Base-by-base conservation (phyloP, 2,329 filamentous ascomycete species). In the Aspergillus aculeatinus region DNA sequence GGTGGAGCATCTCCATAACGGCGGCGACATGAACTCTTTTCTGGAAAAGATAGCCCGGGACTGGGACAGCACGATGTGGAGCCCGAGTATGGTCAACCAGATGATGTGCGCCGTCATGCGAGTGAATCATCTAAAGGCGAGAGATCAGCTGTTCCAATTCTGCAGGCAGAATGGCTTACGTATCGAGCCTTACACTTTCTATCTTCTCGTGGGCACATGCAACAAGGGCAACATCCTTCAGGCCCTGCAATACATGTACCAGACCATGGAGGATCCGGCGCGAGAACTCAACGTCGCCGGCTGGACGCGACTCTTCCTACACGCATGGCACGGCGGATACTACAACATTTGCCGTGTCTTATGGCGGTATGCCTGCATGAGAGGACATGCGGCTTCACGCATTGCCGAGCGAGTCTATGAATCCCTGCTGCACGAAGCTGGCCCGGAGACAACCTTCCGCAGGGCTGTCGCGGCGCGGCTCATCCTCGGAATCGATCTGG, bases 331-430 rank as follows among this genome's bases (percentile, higher is more conserved):
- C 21, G 62, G 60, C 49, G 68, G 68, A 23, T 64, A 69, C 39
- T 77, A 77, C 62, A 82, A 81, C 56, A 66, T 78, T 11, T 77
- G 75, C 54, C 76, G 77, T 11, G 78, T 82, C 9, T 61, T 82
- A 5, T 83, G 81, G 81, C 71, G 72, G 61, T 80, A 81, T 67
- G 77, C 79, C 5, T 82, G 80, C 62, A 70, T 81, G 58, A 55
- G 72, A 16, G 69, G 68, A 9, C 47, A 51, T 11, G 74, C 75
- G 11, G 60, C 60, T 27, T 29, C 27, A 29, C 62, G 63, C 4
- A 80, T 80, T 74, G 70, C 68, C 53, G 59, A 70, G 25, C 57
- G 65, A 7, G 70, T 80, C 5, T 52, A 69, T 25, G 60, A 44
- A 35, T 75, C 74, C 47, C 64, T 80, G 6, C 48, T 60, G n/a